Percentiles rank a stretch among this genome's conserved stretches.
Evolutionary conservation across 1,284 basidiomycete genomes (phyloP).

Genomic region (Apiotrichum veenhuisii): DNA sequence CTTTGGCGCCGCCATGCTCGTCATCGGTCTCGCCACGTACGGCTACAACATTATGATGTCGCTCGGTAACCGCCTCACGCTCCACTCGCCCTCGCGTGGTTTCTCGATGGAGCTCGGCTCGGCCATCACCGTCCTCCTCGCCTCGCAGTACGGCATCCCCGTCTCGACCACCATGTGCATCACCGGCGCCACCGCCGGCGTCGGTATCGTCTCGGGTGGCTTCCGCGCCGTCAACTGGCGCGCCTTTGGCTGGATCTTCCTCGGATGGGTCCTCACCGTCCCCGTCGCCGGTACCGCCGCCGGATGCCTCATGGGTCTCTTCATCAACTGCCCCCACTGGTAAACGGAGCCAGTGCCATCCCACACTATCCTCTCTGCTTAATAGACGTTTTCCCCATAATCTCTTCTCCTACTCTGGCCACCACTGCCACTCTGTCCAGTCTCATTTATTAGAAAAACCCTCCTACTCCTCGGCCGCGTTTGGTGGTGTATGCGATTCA

Average conservation of each 20-base stretch:
- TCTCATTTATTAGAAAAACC: no score
- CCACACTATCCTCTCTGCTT: no score
- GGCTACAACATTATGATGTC: constrained; percentile 49
- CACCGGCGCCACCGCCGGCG: constrained; percentile 42
- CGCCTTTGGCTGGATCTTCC: constrained; percentile 40
- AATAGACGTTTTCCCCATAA: no score
- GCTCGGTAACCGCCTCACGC: constrained; percentile 53
- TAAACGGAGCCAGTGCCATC: not conserved
- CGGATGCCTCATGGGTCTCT: constrained; percentile 48
- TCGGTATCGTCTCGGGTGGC: constrained; percentile 48
- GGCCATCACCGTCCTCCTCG: constrained; percentile 52
- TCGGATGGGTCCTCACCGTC: constrained; percentile 50
- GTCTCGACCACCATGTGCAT: constrained; percentile 50
- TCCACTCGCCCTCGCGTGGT: constrained; percentile 53
- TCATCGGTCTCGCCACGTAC: constrained; percentile 53
- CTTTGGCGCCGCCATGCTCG: constrained; percentile 48
- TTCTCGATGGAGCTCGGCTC: constrained; percentile 55
- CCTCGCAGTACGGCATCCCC: constrained; percentile 49
- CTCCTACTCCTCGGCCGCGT: no score
- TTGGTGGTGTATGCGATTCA: no score
- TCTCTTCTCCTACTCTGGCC: no score
- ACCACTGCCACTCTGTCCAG: no score
- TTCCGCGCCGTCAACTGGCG: constrained; percentile 47
- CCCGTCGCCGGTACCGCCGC: constrained; percentile 49
- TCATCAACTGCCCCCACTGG: constrained; percentile 48